Conservation (phyloP, 2,329 filamentous ascomycete genomes). For the Teratosphaeria zuluensis region DNA sequence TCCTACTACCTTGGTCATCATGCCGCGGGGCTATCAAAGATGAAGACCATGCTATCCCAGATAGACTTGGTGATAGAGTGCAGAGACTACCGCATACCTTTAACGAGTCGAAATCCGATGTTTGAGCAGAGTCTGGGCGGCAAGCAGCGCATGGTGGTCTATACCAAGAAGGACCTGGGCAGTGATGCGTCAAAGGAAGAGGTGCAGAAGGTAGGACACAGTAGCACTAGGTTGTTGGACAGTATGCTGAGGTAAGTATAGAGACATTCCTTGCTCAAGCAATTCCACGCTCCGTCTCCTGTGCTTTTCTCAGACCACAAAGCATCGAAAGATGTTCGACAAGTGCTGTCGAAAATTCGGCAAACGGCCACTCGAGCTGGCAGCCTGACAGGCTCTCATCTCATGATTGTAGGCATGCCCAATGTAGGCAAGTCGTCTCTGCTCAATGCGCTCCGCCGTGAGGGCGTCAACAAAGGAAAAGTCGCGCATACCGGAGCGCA, state of each 20-base stretch:
- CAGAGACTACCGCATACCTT: slow-evolving; percentile 80
- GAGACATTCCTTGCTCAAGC: slow-evolving; percentile 39
- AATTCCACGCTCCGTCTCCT: slow-evolving; percentile 44
- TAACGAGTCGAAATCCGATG: slow-evolving; percentile 81
- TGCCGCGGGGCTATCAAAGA: slow-evolving; percentile 66
- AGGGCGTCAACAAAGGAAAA: slow-evolving; percentile 57
- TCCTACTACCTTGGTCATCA: slow-evolving; percentile 97
- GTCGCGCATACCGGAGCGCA: slow-evolving; percentile 75
- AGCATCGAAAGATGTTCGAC: slow-evolving; percentile 32
- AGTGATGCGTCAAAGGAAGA: slow-evolving; percentile 28
- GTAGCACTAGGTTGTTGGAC: background rate
- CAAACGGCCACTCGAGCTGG: slow-evolving; percentile 41
- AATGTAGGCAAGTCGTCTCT: slow-evolving; percentile 94
- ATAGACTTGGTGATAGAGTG: slow-evolving; percentile 90
- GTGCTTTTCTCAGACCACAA: slow-evolving; percentile 46
- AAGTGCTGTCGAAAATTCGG: slow-evolving; percentile 43
- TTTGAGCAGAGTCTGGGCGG: slow-evolving; percentile 67
- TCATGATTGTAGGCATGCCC: slow-evolving; percentile 91
- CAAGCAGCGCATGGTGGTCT: slow-evolving; percentile 69
- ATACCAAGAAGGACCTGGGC: slow-evolving; percentile 79
- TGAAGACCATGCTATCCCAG: slow-evolving; percentile 68
- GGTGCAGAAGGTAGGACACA: slow-evolving; percentile 18
- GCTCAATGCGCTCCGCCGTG: slow-evolving; percentile 71
- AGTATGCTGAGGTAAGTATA: slow-evolving; percentile 5
- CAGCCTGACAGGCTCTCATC: slow-evolving; percentile 68